Base-by-base conservation (phyloP, 2,329 filamentous ascomycete species). In the Rhynchosporium agropyri region DNA sequence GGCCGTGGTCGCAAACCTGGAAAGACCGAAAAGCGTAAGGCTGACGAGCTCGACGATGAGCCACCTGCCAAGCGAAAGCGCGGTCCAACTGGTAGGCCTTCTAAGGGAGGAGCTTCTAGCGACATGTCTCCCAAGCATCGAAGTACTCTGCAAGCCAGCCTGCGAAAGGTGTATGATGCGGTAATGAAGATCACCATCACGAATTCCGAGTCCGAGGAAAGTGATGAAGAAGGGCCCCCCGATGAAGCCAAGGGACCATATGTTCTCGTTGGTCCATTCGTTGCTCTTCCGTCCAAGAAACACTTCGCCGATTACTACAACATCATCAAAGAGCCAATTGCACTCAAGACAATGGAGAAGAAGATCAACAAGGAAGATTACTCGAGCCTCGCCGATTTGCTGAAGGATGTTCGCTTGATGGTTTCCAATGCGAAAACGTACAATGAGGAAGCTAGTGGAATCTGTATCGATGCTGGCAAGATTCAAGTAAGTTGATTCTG, bases 341-440 rank as follows among this genome's bases (percentile, higher is more conserved):
- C 91, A 74, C 97, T 98, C 90, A 95, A 97, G 70, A 88, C 92
- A 75, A 97, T 99, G 73, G 87, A 91, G 75, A 91, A 89, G 75
- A 94, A 92, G 81, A 97, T 99, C 79, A 97, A 97, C 80, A 94
- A 91, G 77, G 91, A 96, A 73, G 91, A 97, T 74, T 99, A 99
- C 77, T 86, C 85, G 70, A 89, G 84, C 72, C 78, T 97, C 65
- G 87, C 85, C 73, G 91, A 93, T 70, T 86, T 99, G 82, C 84
- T 87, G 61, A 86, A 85, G 69, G 96, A 99, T 73, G 88, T 99
- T 66, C 85, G 87, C 57, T 79, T 94, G 67, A 84, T 99, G 77
- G 95, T 93, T 76, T 87, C 84, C 74, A 99, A 99, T 76, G 97
- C 94, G 68, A 86, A 92, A 75, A 95, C 90, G 2, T 99, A 96